Evolutionary conservation across 768 basidiomycete genomes (phyloP), one percentile per base, ranked within the genome.

Genomic region (Cystobasidium onofrii): DNA sequence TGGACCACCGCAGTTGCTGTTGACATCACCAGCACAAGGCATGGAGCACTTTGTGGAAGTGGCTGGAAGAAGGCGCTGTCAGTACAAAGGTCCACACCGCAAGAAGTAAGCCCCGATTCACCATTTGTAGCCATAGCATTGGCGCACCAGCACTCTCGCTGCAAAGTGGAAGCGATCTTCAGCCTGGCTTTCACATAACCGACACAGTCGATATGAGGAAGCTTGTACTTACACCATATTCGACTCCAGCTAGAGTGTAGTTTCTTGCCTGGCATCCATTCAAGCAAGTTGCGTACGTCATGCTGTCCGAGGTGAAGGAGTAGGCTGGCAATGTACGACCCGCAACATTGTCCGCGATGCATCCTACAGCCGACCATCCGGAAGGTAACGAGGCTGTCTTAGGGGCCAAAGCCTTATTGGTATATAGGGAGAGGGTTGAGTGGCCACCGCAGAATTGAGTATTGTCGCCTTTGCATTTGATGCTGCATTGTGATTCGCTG

Each of bases 71-170:
- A n/a, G n/a, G n/a, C 33, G 17, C 10, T 20, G 17, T 34, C 54
- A 55, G 54, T n/a, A 55, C 23, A 55, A 10, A 12, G 12, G 20
- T 18, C 18, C 18, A 66, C n/a, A n/a, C n/a, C n/a, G n/a, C n/a
- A n/a, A n/a, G n/a, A n/a, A n/a, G n/a, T n/a, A n/a, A n/a, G n/a
- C n/a, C n/a, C n/a, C n/a, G 12, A 50, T 10, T 54, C 55, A 71
- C 54, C 69, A 23, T 41, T 41, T 46, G 50, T 54, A 13, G n/a
- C 25, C n/a, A 60, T 27, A 4, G 69, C 13, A 36, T 71, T 61
- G 13, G 54, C 29, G 34, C 69, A 71, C 50, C 34, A 71, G 41
- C 69, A 71, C 55, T 71, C 69, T 1, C 33, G 55, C 57, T 60
- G 57, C 17, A 60, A 6, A 12, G 33, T 34, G 33, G n/a, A n/a